Evolutionary conservation across 306 rosid species (phyloP).

Genomic region (Elaeagnus macrophylla): DNA sequence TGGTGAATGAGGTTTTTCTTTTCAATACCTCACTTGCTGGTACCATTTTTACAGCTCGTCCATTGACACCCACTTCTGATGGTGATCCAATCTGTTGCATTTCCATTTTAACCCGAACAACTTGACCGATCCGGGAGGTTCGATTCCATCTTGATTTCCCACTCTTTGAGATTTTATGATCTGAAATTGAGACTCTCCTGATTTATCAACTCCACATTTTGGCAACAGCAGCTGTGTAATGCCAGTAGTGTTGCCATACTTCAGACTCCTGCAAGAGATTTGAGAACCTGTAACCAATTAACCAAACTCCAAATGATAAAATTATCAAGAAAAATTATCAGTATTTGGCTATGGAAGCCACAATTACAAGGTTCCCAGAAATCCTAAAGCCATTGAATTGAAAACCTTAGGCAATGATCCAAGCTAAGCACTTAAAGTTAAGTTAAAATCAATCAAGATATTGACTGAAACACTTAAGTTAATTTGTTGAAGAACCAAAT

Average conservation of each 20-base stretch:
- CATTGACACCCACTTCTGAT: conserved; percentile 46
- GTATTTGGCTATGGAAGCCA: not conserved
- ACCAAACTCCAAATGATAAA: not conserved
- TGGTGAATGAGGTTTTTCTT: conserved; percentile 30
- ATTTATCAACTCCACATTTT: conserved; percentile 30
- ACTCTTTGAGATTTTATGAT: conserved; percentile 25
- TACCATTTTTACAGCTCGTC: conserved; percentile 73
- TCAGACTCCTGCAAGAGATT: conserved; percentile 16
- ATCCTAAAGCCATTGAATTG: too few relatives aligned
- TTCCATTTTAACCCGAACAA: conserved; percentile 32
- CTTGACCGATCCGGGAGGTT: conserved; percentile 11
- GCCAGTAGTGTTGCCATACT: conserved; percentile 60
- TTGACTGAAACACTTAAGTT: too few relatives aligned
- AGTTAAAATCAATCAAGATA: too few relatives aligned
- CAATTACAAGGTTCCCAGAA: too few relatives aligned
- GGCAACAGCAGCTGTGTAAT: conserved; percentile 46
- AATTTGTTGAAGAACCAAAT: too few relatives aligned
- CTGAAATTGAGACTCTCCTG: conserved; percentile 48
- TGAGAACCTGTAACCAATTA: conserved; percentile 8
- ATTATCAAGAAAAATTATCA: not conserved
- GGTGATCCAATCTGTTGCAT: conserved; percentile 50
- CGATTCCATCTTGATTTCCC: conserved; percentile 22
- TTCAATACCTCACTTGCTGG: conserved; percentile 58
- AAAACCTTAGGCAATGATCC: too few relatives aligned
- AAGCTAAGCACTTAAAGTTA: too few relatives aligned